Conservation (phyloP, 371 early-diverging fungal species). For the Sporodiniella umbellata region DNA sequence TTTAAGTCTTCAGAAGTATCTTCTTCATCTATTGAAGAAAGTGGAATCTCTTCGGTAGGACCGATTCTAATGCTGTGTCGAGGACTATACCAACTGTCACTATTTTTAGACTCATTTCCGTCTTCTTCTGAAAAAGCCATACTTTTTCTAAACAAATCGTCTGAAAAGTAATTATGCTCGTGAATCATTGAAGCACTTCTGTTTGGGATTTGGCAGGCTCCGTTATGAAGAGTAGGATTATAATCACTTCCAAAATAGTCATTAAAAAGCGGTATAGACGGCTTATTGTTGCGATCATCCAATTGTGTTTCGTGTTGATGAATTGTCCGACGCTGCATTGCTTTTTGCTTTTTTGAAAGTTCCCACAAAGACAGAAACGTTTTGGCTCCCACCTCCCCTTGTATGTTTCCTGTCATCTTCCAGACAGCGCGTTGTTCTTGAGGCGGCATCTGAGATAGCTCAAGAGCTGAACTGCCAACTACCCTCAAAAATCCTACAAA, state of each 20-base stretch:
- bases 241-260: conserved; percentile 6
- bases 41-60: conserved; percentile 17
- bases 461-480: conserved; percentile 54
- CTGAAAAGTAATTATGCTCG: not conserved
- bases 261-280: not conserved
- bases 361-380: conserved; percentile 58
- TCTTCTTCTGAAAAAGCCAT: not conserved
- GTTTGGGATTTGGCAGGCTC: not conserved
- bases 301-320: not conserved
- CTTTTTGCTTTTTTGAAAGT: conserved; percentile 18
- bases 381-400: conserved; percentile 56
- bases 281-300: not conserved
- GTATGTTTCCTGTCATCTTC: conserved; percentile 62
- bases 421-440: conserved; percentile 58
- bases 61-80: conserved; percentile 19
- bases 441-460: conserved; percentile 55
- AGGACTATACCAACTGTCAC: conserved; percentile 5
- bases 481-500: conserved; percentile 55
- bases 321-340: not conserved
- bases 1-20: conserved; percentile 1
- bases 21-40: conserved; percentile 9
- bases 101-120: not conserved
- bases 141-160: not conserved
- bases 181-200: not conserved
- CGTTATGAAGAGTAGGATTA: not conserved